Evolutionary conservation across 73 alveolate genomes (phyloP).

Genomic region (Stentor coeruleus): DNA sequence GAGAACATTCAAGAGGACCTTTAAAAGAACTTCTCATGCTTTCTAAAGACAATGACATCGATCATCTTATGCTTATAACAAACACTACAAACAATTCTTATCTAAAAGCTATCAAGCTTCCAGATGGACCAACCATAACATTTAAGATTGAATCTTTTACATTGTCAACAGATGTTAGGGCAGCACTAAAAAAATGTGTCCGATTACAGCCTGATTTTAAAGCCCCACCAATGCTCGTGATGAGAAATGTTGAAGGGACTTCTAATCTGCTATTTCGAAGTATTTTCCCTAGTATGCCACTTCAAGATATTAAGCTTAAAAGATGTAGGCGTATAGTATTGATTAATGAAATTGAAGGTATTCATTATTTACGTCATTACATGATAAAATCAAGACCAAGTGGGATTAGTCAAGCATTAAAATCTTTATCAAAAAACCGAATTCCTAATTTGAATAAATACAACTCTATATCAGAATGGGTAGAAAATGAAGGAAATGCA

Average conservation of each 20-base stretch:
- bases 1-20: neutral
- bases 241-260: neutral
- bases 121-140: constrained; percentile 91
- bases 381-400: constrained; percentile 72
- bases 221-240: constrained; percentile 6
- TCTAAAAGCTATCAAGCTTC: constrained; percentile 79
- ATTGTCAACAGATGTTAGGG: constrained; percentile 71
- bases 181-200: constrained; percentile 23
- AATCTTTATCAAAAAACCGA: constrained; percentile 59
- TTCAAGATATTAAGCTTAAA: constrained; percentile 60
- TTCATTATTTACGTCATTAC: constrained; percentile 78
- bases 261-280: neutral
- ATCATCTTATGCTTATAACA: constrained; percentile 85
- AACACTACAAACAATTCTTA: constrained; percentile 73
- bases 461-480: constrained; percentile 78
- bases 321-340: constrained; percentile 85
- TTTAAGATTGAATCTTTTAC: constrained; percentile 70
- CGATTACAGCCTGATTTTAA: constrained; percentile 8
- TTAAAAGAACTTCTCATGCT: constrained; percentile 66
- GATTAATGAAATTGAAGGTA: constrained; percentile 49
- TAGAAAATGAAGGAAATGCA: constrained; percentile 58
- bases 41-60: constrained; percentile 72
- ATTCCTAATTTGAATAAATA: constrained; percentile 72
- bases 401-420: constrained; percentile 75
- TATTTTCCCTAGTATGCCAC: constrained; percentile 8